These are phyloP conservation scores for Prunus armeniaca DNA, from an alignment of 306 rosid species.

Conservation along the genomic window DNA sequence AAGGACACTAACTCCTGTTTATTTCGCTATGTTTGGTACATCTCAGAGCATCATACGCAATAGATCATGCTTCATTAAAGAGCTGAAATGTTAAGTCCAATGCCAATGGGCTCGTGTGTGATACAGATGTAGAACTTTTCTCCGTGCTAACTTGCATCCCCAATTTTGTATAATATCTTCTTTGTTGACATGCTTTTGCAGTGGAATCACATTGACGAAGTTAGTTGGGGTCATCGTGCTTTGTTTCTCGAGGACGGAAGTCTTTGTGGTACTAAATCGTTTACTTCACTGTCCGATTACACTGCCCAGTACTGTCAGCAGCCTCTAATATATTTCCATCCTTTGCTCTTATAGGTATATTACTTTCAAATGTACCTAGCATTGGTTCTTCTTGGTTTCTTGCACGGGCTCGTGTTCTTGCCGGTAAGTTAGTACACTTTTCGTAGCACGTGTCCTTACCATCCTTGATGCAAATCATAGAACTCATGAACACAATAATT, in stretches of 20 bases:
- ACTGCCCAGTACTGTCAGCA: neutral
- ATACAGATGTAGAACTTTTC: neutral
- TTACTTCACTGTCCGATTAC: slow-evolving; percentile 5
- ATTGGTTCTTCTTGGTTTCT: slow-evolving; percentile 90
- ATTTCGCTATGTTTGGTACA: neutral
- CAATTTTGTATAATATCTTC: neutral
- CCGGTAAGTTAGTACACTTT: slow-evolving; percentile 52
- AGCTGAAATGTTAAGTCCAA: neutral
- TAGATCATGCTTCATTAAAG: neutral
- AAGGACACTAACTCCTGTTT: neutral
- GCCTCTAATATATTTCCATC: neutral
- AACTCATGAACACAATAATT: neutral
- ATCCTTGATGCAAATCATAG: neutral
- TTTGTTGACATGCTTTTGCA: slow-evolving; percentile 25
- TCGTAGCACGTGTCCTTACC: neutral
- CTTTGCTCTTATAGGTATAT: slow-evolving; percentile 66
- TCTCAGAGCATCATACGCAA: neutral
- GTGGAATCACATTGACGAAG: slow-evolving; percentile 96
- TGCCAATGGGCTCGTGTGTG: neutral
- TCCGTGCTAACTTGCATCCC: neutral
- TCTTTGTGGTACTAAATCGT: slow-evolving; percentile 76
- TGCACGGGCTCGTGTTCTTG: slow-evolving; percentile 94
- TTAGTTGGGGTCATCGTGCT: slow-evolving; percentile 94
- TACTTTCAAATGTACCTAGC: slow-evolving; percentile 95
- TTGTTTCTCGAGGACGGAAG: slow-evolving; percentile 93